A percentile compares a stretch with the other conserved stretches of the same genome.
Conservation (phyloP, 2,329 filamentous ascomycete species). For the Cladophialophora psammophila region DNA sequence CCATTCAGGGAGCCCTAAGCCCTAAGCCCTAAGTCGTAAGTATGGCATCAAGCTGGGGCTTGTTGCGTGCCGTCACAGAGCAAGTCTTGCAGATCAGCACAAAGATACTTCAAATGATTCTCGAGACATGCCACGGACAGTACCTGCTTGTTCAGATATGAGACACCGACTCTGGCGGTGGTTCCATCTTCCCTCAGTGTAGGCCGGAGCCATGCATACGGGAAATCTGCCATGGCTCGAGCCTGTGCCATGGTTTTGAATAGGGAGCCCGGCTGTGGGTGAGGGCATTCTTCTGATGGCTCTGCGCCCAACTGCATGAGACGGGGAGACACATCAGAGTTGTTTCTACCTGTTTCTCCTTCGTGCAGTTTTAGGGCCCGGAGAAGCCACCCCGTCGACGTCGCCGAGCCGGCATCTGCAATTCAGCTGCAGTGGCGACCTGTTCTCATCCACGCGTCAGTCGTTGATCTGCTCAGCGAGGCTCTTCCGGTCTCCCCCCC, state of each 20-base stretch:
- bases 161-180: background rate
- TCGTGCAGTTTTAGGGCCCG: background rate
- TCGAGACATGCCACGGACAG: background rate
- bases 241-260: background rate
- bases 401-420: background rate
- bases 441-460: background rate
- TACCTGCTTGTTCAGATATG: background rate
- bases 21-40: no score
- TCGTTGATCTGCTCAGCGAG: background rate
- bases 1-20: background rate
- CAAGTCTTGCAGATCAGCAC: background rate
- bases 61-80: background rate
- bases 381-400: background rate
- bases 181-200: background rate
- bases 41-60: background rate
- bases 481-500: background rate
- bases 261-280: background rate
- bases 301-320: background rate
- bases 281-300: background rate
- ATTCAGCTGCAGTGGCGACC: background rate
- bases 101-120: background rate
- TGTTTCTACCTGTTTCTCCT: background rate
- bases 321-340: background rate
- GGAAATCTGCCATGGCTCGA: background rate
- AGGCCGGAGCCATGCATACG: background rate